phyloP scores from a whole-genome alignment of 306 rosid species.

The Rosa rugosa region DNA sequence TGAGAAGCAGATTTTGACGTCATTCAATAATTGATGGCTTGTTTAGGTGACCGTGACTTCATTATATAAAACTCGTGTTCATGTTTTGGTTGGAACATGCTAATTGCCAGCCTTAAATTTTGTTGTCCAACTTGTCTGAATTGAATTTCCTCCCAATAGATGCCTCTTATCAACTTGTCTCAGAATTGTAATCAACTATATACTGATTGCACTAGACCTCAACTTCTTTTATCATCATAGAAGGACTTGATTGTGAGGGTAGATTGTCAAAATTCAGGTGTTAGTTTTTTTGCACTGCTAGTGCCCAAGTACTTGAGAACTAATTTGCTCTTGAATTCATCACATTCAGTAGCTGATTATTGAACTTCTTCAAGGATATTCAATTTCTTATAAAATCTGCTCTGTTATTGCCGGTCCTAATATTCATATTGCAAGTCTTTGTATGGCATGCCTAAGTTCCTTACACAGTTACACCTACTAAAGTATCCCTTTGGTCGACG shows the following conservation, averaged over 20 bases:
- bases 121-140: neutral
- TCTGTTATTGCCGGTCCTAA: neutral
- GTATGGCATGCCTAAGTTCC: neutral
- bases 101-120: neutral
- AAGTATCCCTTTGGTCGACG: neutral
- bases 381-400: neutral
- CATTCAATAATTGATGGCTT: neutral
- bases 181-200: neutral
- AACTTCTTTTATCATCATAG: neutral
- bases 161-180: neutral
- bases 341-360: neutral
- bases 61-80: neutral
- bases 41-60: neutral
- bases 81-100: neutral
- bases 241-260: neutral
- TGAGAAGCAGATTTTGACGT: neutral
- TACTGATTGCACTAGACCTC: no score
- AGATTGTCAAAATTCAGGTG: neutral
- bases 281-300: no score
- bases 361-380: neutral
- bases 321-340: neutral
- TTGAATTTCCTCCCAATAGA: neutral
- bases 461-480: neutral
- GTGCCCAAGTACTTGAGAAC: neutral
- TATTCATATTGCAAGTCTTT: neutral